Evolutionary conservation across 371 early-diverging fungal genomes (phyloP), one percentile per base, ranked within the genome.

Genomic region (Mortierella sp.): DNA sequence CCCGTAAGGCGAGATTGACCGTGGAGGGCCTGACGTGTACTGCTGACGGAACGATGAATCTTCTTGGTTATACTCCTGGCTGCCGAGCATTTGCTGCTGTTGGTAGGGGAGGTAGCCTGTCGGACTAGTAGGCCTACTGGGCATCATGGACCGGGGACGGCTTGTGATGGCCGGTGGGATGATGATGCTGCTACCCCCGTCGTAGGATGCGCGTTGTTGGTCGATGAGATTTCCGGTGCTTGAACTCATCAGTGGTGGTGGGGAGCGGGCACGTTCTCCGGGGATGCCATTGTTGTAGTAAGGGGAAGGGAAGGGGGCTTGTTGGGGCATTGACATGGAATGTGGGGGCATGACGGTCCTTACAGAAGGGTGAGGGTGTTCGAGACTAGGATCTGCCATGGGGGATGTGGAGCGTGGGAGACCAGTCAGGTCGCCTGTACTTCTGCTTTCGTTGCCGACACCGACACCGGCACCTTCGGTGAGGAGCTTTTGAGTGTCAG

Each of bases 81-180:
- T 37, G 10, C 64, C 64, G 21, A 16, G 37, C 21, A 8, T 16
- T 0, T 31, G 34, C 2, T 64, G 37, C 16, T 53, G 53, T 53
- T 53, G 53, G 24, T 53, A 24, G 48, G 31, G 31, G 19, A 2
- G 5, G 31, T 31, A 31, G 14, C 59, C 59, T 31, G 59, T 59
- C 11, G 40, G 43, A 28, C 57, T 26, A 46, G 48, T 46, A 10
- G 48, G 48, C 28, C 53, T 57, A 21, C 31, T 21, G 24, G 64
- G 64, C 85, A 84, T 73, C 70, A 50, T 21, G 19, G 84, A 84
- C 43, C 85, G 69, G 13, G 71, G 75, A 5, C 85, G 81, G 0
- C 78, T 81, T 0, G 85, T 84, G 55, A 84, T 84, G n/a, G 85
- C 75, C 5, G 85, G 85, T 11, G 85, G 85, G 40, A 84, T 84